phyloP scores from a whole-genome alignment of 2,329 filamentous ascomycete genomes.

The Arthrobotrys sinensis region DNA sequence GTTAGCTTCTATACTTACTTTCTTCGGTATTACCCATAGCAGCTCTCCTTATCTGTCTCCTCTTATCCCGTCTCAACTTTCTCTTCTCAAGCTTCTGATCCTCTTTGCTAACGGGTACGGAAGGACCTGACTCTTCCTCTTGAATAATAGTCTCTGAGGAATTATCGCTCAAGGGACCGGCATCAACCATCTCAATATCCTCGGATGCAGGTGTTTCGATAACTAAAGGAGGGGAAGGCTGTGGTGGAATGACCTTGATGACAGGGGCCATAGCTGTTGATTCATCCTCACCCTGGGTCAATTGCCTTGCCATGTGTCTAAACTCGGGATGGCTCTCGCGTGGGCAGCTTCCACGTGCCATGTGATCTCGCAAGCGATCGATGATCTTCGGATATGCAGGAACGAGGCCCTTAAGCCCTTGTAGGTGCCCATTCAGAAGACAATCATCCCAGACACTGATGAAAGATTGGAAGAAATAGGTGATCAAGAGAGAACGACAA shows the following conservation, averaged over 20 bases:
- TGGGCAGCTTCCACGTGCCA: constrained; percentile 42
- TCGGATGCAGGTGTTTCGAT: not conserved
- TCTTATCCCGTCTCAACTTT: constrained; percentile 1
- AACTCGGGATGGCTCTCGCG: constrained; percentile 37
- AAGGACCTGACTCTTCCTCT: not conserved
- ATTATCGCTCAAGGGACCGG: constrained; percentile 21
- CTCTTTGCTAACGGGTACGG: not conserved
- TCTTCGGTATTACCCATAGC: not conserved
- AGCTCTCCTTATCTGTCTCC: constrained; percentile 12
- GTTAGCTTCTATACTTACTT: not conserved
- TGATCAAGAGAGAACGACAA: constrained; percentile 46
- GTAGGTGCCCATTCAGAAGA: constrained; percentile 48
- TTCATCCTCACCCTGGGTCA: constrained; percentile 15
- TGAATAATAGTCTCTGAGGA: constrained; percentile 41
- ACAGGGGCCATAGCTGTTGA: too few species aligned
- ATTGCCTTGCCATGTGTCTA: not conserved
- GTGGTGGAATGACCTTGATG: not conserved
- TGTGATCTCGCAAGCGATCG: constrained; percentile 30
- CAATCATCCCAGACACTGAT: constrained; percentile 50
- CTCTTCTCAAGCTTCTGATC: too few species aligned
- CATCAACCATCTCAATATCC: constrained; percentile 54
- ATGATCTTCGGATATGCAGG: constrained; percentile 37
- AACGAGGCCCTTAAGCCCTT: constrained; percentile 26
- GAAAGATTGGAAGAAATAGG: constrained; percentile 50
- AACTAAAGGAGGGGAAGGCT: too few species aligned